Evolutionary conservation across 768 basidiomycete genomes (phyloP).

Genomic region (Lentinula aciculospora): DNA sequence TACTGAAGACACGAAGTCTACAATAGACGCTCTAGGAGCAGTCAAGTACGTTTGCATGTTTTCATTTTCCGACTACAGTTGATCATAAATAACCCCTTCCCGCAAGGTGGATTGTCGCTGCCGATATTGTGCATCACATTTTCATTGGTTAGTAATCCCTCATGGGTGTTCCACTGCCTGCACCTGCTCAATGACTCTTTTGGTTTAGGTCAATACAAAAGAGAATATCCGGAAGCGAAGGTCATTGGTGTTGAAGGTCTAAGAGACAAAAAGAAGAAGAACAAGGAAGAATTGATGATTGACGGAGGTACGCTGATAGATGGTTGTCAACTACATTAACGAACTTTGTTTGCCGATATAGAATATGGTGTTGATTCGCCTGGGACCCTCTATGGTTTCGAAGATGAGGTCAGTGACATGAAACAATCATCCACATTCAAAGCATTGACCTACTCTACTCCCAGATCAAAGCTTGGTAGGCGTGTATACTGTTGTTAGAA

Average conservation of each 20-base stretch:
- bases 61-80: background rate
- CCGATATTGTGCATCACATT: slow-evolving; percentile 54
- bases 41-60: slow-evolving; percentile 45
- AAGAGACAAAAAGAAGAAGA: slow-evolving; percentile 43
- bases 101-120: slow-evolving; percentile 51
- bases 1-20: slow-evolving; percentile 55
- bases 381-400: slow-evolving; percentile 69
- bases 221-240: slow-evolving; percentile 65
- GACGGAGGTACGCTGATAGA: slow-evolving; percentile 53
- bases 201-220: slow-evolving; percentile 57
- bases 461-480: slow-evolving; percentile 47
- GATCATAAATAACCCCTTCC: background rate
- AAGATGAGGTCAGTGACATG: slow-evolving; percentile 43
- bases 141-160: slow-evolving; percentile 39
- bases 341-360: slow-evolving; percentile 13
- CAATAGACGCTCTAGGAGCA: slow-evolving; percentile 57
- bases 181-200: slow-evolving; percentile 18
- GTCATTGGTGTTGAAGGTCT: slow-evolving; percentile 62
- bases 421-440: background rate
- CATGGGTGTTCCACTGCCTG: background rate
- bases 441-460: slow-evolving; percentile 4
- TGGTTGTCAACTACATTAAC: background rate
- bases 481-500: too few species aligned
- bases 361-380: slow-evolving; percentile 62
- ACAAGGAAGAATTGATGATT: slow-evolving; percentile 46